A percentile compares a stretch with the other conserved stretches of the same genome.
These are phyloP conservation scores for Phytophthora vignae DNA, from an alignment of 352 stramenopile genomes.

Conservation along the genomic window DNA sequence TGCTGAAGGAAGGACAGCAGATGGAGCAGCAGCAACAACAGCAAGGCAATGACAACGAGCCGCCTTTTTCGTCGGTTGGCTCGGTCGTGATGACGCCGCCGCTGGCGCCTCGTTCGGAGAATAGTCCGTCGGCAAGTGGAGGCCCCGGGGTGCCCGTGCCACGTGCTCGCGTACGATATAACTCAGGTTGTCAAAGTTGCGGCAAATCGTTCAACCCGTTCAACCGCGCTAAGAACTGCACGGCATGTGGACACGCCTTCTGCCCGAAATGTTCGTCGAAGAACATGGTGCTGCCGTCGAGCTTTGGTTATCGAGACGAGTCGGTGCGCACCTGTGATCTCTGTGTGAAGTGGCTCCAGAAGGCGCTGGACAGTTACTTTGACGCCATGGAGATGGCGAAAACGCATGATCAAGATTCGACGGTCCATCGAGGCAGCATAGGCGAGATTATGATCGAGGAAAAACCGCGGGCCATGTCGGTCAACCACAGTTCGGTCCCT, in stretches of 20 bases:
- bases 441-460: slow-evolving; percentile 35
- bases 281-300: slow-evolving; percentile 58
- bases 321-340: slow-evolving; percentile 65
- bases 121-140: slow-evolving; percentile 2
- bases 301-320: slow-evolving; percentile 65
- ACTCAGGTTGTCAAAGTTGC: slow-evolving; percentile 59
- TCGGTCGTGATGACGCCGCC: slow-evolving; percentile 12
- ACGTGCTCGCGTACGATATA: slow-evolving; percentile 39
- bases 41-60: slow-evolving; percentile 29
- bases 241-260: slow-evolving; percentile 63
- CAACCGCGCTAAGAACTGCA: slow-evolving; percentile 69
- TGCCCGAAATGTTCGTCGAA: slow-evolving; percentile 73
- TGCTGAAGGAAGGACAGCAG: slow-evolving; percentile 56
- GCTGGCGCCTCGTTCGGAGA: slow-evolving; percentile 16
- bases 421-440: slow-evolving; percentile 15
- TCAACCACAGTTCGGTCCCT: slow-evolving; percentile 17
- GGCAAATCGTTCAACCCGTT: slow-evolving; percentile 77
- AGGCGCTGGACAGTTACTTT: slow-evolving; percentile 72
- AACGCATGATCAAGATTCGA: slow-evolving; percentile 19
- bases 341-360: slow-evolving; percentile 74
- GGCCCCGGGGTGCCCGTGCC: slow-evolving; percentile 51
- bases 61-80: slow-evolving; percentile 13
- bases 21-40: slow-evolving; percentile 42
- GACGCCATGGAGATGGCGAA: slow-evolving; percentile 59
- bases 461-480: slow-evolving; percentile 17